A percentile compares a stretch with the other conserved stretches of the same genome.
These are phyloP conservation scores for Meripilus lineatus DNA, from an alignment of 1,284 basidiomycete genomes.

Conservation along the genomic window DNA sequence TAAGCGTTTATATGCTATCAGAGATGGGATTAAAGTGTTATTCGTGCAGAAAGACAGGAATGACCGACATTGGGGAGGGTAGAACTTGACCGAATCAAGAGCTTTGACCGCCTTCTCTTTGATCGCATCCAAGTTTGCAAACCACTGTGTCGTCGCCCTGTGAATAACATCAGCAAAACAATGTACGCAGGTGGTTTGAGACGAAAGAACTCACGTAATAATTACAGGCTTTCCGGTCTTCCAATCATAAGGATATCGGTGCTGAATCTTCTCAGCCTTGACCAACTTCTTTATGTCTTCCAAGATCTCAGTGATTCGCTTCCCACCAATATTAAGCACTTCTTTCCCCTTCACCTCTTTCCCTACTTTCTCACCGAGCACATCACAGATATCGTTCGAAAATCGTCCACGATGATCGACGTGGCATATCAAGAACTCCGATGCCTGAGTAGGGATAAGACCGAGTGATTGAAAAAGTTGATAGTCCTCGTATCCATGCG, in stretches of 20 bases:
- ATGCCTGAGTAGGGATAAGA: constrained; percentile 34
- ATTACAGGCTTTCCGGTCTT: constrained; percentile 93
- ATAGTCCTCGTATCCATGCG: constrained; percentile 95
- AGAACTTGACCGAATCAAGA: constrained; percentile 72
- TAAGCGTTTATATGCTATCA: constrained; percentile 78
- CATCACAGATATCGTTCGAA: constrained; percentile 47
- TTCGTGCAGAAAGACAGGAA: constrained; percentile 7
- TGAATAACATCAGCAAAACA: background rate
- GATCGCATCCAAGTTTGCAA: constrained; percentile 85
- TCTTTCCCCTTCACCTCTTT: constrained; percentile 60
- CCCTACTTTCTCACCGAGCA: constrained; percentile 44
- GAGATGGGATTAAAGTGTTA: background rate
- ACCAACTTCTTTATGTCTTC: constrained; percentile 55
- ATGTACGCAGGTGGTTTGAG: no score
- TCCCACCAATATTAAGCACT: constrained; percentile 71
- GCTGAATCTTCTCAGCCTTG: constrained; percentile 70
- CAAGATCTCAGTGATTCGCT: constrained; percentile 63
- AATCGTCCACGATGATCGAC: constrained; percentile 83
- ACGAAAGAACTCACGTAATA: constrained; percentile 60
- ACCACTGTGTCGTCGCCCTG: constrained; percentile 98
- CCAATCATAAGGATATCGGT: constrained; percentile 98
- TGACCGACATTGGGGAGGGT: constrained; percentile 70
- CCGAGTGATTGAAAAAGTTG: constrained; percentile 55
- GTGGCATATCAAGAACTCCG: constrained; percentile 56
- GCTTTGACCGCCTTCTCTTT: constrained; percentile 75